phyloP scores from a whole-genome alignment of 495 filamentous ascomycete genomes.

The Astrothelium subdiscretum region DNA sequence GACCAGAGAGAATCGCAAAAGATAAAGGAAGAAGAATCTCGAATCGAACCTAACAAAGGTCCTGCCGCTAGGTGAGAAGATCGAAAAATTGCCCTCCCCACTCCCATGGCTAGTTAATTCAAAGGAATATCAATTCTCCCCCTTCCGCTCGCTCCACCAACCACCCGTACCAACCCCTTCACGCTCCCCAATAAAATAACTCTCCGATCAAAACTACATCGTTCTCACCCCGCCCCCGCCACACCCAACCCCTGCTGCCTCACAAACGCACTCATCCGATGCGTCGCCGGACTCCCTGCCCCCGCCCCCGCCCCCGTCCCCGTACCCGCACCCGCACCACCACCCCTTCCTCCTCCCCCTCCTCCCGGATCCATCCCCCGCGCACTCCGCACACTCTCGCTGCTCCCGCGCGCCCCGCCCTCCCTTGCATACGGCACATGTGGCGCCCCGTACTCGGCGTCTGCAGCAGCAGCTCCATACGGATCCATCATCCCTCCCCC shows the following conservation, averaged over 20 bases:
- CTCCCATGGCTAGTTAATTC: no score
- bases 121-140: no score
- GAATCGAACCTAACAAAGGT: no score
- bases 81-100: no score
- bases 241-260: not conserved
- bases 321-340: not conserved
- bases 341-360: not conserved
- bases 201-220: not conserved
- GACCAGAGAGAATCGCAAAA: no score
- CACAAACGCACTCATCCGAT: constrained; percentile 2
- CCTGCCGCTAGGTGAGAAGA: no score
- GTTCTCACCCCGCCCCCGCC: not conserved
- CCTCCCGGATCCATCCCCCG: not conserved
- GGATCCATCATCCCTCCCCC: not conserved
- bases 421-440: not conserved
- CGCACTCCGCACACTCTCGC: not conserved
- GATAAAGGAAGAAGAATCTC: no score
- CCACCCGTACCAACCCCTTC: no score
- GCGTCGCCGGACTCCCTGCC: not conserved
- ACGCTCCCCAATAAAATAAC: not conserved
- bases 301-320: not conserved
- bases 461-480: not conserved
- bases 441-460: not conserved
- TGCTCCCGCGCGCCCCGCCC: not conserved
- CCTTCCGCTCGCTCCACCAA: no score